Evolutionary conservation across 192 early-diverging fungal species (phyloP), one percentile per base, ranked within the genome.

Genomic region (Gaertneriomyces semiglobifer): DNA sequence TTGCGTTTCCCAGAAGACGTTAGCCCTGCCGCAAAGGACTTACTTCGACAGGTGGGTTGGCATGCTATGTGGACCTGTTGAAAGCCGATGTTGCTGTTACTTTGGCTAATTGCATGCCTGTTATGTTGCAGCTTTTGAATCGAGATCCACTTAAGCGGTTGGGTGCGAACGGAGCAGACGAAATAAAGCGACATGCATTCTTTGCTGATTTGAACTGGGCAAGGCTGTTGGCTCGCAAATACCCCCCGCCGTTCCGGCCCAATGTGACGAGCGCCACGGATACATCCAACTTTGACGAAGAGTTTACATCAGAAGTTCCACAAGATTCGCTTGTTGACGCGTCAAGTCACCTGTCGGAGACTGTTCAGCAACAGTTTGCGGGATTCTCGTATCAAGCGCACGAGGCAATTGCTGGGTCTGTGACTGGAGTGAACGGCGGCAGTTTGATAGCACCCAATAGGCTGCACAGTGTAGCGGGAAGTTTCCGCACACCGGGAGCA

Each of bases 251-350:
- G 8, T 55, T 63, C 75, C 55, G 48, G 7, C 64, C 71, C 8
- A 64, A 57, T 44, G 63, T 63, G 61, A 66, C 62, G 14, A 91
- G 88, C 41, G 91, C 92, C 4, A 86, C 85, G 51, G 95, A 98
- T 71, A 97, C 94, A 10, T 92, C 93, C 73, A 98, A 98, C 77
- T 98, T 98, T 88, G 95, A 98, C 70, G 90, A 93, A 62, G 94
- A 95, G 77, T 98, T 98, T 67, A 98, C 96, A 6, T 88, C 90
- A n/a, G 95, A 97, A 63, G 79, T 86, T 11, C 92, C 96, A 5
- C 81, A 86, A 63, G 96, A 98, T 75, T 96, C 93, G 20, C 80
- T 92, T 33, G 86, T 90, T 5, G 85, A 94, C 25, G 85, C 85
- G 59, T 68, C 66, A 0, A 84, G 86, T 5, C 90, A 89, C 62